A percentile compares a stretch with the other conserved stretches of the same genome.
Conservation (phyloP, 2,329 filamentous ascomycete species). For the Aspergillus unguis region DNA sequence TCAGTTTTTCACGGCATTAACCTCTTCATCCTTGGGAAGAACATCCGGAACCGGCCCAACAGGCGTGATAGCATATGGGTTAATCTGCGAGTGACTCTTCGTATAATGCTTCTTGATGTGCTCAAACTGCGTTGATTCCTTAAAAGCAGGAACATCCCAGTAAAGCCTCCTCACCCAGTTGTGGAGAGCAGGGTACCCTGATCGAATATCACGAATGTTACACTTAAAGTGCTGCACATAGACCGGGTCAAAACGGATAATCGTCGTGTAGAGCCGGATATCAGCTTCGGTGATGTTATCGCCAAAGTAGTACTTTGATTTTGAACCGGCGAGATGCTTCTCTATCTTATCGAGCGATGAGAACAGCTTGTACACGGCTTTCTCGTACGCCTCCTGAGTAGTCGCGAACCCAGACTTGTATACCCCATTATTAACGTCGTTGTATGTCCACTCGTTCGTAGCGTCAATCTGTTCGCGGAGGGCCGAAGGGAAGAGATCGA, state of each 20-base stretch:
- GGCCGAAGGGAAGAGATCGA: conserved; percentile 65
- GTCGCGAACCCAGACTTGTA: conserved; percentile 74
- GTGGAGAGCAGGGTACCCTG: conserved; percentile 77
- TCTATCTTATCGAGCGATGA: conserved; percentile 73
- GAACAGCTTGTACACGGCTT: conserved; percentile 69
- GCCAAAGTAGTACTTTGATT: conserved; percentile 69
- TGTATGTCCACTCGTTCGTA: conserved; percentile 77
- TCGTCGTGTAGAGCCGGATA: conserved; percentile 70
- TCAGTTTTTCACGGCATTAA: conserved; percentile 37
- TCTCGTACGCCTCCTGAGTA: conserved; percentile 77
- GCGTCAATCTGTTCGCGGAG: conserved; percentile 70
- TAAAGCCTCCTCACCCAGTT: conserved; percentile 79
- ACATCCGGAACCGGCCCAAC: conserved; percentile 82
- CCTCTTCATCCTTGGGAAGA: conserved; percentile 72
- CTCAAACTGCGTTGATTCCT: conserved; percentile 81
- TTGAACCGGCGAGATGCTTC: conserved; percentile 57
- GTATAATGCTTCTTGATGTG: conserved; percentile 87
- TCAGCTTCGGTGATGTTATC: conserved; percentile 75
- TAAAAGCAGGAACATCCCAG: conserved; percentile 76
- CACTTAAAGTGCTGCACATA: conserved; percentile 83
- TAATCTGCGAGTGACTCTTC: conserved; percentile 64
- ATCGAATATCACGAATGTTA: conserved; percentile 80
- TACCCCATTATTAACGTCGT: conserved; percentile 52
- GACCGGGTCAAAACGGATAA: conserved; percentile 69
- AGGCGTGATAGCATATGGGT: conserved; percentile 70